Percentiles rank a stretch among this genome's conserved stretches.
Conservation (phyloP, 164 flowering plant species). For the Sextonia rubra region DNA sequence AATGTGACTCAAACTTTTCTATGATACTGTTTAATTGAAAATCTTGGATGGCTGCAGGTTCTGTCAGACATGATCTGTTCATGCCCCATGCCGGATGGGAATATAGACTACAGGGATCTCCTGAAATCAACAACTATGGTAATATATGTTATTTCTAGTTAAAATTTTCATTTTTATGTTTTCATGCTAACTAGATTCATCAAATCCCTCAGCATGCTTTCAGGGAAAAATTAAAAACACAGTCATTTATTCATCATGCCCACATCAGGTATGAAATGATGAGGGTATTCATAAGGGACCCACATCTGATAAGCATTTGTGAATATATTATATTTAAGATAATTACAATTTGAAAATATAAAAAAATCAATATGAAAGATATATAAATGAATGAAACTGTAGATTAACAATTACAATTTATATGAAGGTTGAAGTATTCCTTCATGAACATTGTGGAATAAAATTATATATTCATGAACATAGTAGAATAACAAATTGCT, state of each 20-base stretch:
- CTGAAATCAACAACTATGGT: constrained; percentile 56
- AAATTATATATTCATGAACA: too few species aligned
- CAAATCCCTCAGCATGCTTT: not conserved
- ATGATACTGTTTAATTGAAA: not conserved
- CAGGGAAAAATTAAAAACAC: not conserved
- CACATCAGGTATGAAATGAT: not conserved
- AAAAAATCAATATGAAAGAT: too few species aligned
- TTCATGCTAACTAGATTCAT: constrained; percentile 1
- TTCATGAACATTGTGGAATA: too few species aligned
- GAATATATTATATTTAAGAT: too few species aligned
- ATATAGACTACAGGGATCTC: constrained; percentile 42
- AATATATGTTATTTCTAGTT: not conserved
- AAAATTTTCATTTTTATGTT: not conserved
- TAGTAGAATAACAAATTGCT: too few species aligned
- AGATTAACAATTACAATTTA: too few species aligned
- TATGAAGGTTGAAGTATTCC: too few species aligned
- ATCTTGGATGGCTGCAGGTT: constrained; percentile 38
- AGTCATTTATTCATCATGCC: not conserved
- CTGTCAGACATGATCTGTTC: constrained; percentile 30
- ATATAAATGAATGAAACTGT: too few species aligned
- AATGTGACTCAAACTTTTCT: too few species aligned
- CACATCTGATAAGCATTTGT: too few species aligned
- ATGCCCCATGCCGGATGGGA: constrained; percentile 68
- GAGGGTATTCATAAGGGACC: not conserved
- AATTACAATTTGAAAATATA: too few species aligned